Evolutionary conservation across 75 land plant species (phyloP).

Genomic region (Cupressus sempervirens): DNA sequence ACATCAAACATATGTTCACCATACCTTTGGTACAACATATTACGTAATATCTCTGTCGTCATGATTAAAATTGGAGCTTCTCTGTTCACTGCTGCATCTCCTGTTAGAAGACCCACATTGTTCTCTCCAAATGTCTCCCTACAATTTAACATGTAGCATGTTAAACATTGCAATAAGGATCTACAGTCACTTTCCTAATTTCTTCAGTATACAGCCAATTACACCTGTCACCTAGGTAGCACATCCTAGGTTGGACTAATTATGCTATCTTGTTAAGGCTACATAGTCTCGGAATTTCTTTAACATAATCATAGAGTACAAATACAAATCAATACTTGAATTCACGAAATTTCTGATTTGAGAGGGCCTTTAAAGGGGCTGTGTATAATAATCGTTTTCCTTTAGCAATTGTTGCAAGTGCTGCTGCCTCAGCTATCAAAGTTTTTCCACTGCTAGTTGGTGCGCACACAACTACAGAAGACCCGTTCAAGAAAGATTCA

Average conservation of each 20-base stretch:
- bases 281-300: background rate
- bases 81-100: slow-evolving; percentile 86
- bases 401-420: slow-evolving; percentile 83
- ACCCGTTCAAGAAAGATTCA: slow-evolving; percentile 87
- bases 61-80: slow-evolving; percentile 91
- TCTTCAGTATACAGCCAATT: background rate
- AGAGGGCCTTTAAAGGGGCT: slow-evolving; percentile 93
- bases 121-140: slow-evolving; percentile 86
- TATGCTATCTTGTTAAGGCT: slow-evolving; percentile 1
- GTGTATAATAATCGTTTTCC: slow-evolving; percentile 82
- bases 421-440: slow-evolving; percentile 94
- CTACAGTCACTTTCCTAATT: background rate
- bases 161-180: background rate
- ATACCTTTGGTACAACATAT: slow-evolving; percentile 95
- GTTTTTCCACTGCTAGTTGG: slow-evolving; percentile 99
- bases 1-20: background rate
- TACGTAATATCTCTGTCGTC: slow-evolving; percentile 97
- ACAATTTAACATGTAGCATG: background rate
- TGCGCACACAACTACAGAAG: slow-evolving; percentile 95
- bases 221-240: background rate
- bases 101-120: slow-evolving; percentile 90
- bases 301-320: background rate
- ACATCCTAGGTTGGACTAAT: background rate
- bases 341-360: slow-evolving; percentile 95
- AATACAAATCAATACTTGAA: slow-evolving; percentile 50